Percentiles rank a stretch among this genome's conserved stretches.
Conservation (phyloP, 1,139 yeast species). For the Lodderomyces pseudojiufengensis region DNA sequence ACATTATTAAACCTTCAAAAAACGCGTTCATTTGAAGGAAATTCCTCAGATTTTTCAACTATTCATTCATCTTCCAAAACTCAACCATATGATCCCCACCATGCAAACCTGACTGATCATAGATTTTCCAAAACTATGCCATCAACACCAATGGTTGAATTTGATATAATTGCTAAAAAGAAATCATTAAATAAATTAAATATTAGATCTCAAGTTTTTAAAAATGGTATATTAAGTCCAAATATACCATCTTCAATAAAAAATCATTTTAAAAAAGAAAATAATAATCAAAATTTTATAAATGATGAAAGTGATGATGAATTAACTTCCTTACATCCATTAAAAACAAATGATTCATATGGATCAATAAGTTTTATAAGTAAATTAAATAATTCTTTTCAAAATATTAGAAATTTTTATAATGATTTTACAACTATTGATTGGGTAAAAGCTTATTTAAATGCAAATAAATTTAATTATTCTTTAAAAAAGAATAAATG, state of each 20-base stretch:
- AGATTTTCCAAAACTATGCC: slow-evolving; percentile 11
- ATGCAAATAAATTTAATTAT: slow-evolving; percentile 45
- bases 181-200: slow-evolving; percentile 24
- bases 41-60: neutral
- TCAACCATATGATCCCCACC: too few relatives aligned
- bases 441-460: slow-evolving; percentile 54
- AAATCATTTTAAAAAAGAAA: too few relatives aligned
- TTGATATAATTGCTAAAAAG: slow-evolving; percentile 13
- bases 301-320: slow-evolving; percentile 11
- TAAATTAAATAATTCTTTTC: slow-evolving; percentile 19
- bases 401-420: slow-evolving; percentile 37
- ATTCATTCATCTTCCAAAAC: neutral
- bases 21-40: slow-evolving; percentile 1
- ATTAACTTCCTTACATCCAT: slow-evolving; percentile 16
- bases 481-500: slow-evolving; percentile 22
- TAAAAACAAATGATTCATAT: slow-evolving; percentile 19
- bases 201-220: slow-evolving; percentile 19
- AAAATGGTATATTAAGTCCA: slow-evolving; percentile 5
- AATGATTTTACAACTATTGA: slow-evolving; percentile 71
- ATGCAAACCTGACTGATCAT: neutral
- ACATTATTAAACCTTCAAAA: neutral
- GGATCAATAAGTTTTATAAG: slow-evolving; percentile 17
- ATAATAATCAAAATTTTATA: too few relatives aligned
- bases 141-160: slow-evolving; percentile 8
- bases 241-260: too few relatives aligned